Evolutionary conservation across 768 basidiomycete species (phyloP), one percentile per base, ranked within the genome.

Genomic region (Jaapia argillacea): DNA sequence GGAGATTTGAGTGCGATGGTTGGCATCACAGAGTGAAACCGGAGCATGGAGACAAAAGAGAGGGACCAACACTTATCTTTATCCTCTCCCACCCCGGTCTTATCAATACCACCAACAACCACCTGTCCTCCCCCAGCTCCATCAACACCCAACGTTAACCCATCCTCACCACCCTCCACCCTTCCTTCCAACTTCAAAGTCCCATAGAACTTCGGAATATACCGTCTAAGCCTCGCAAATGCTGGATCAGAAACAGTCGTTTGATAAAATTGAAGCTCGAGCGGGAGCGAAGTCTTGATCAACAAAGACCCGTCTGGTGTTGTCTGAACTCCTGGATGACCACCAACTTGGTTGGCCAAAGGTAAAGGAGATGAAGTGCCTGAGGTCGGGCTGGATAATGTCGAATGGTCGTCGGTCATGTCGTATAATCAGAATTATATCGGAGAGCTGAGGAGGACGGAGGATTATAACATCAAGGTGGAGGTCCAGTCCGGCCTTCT

Each of bases 121-220:
- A 33, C 16, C 10, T 33, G 10, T 33, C 16, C 16, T 33, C 31
- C 31, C 31, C 16, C 10, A 33, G n/a, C n/a, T n/a, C n/a, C n/a
- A n/a, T n/a, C n/a, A n/a, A n/a, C n/a, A n/a, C n/a, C n/a, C n/a
- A n/a, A n/a, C n/a, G n/a, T 20, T 59, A 58, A 7, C 46, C 50
- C 5, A 24, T 47, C 44, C 48, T 64, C 54, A 21, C 51, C 47
- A n/a, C 36, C 55, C 22, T 62, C 55, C 40, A 68, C 45, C 57
- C 75, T 55, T n/a, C 86, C 82, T 58, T 85, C 65, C 3, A 94
- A 62, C 48, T 66, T 75, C 31, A 96, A 65, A 3, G 84, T 83
- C 2, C 94, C 94, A 35, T 80, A 69, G 60, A 89, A 96, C 33
- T 66, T 71, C 7, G 92, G 87, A 4, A 84, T 70, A 58, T 75